These are phyloP conservation scores for Lipomyces yamanashiensis DNA, from an alignment of 805 yeast genomes.

Conservation along the genomic window DNA sequence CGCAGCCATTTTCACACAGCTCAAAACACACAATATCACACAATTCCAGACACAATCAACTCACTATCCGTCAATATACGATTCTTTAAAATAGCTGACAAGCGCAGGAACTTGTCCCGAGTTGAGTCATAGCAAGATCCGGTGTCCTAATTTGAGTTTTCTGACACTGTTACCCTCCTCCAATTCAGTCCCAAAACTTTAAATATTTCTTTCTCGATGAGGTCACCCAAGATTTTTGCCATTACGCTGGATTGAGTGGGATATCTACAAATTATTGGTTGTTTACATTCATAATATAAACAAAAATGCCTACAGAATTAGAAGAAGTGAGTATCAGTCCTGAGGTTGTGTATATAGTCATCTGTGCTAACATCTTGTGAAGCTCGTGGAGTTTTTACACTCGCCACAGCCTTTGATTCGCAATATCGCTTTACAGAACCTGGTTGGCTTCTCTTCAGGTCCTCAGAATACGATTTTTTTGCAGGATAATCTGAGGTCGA, in stretches of 20 bases:
- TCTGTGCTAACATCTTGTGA: constrained; percentile 16
- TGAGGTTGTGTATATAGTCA: not conserved
- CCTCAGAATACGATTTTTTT: constrained; percentile 67
- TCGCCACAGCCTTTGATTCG: constrained; percentile 78
- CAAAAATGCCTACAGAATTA: constrained; percentile 56
- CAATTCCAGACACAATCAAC: not conserved
- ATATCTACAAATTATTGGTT: not conserved
- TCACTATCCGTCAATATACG: not conserved
- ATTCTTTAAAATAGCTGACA: not conserved
- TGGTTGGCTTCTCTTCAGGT: constrained; percentile 81
- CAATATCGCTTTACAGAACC: constrained; percentile 80
- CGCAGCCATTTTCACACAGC: constrained; percentile 1
- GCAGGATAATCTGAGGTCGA: constrained; percentile 69
- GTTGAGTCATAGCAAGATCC: not conserved
- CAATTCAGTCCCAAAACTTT: not conserved
- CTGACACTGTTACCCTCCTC: constrained; percentile 1
- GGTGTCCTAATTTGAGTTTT: not conserved
- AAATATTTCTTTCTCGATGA: constrained; percentile 3
- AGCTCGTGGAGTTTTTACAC: constrained; percentile 78
- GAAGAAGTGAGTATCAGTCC: constrained; percentile 50
- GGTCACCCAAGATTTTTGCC: constrained; percentile 6
- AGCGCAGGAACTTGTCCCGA: not conserved
- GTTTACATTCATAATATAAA: not conserved
- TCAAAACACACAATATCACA: not conserved
- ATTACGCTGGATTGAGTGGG: not conserved